Conservation (phyloP, 1,284 basidiomycete species). For the Malassezia psittaci region DNA sequence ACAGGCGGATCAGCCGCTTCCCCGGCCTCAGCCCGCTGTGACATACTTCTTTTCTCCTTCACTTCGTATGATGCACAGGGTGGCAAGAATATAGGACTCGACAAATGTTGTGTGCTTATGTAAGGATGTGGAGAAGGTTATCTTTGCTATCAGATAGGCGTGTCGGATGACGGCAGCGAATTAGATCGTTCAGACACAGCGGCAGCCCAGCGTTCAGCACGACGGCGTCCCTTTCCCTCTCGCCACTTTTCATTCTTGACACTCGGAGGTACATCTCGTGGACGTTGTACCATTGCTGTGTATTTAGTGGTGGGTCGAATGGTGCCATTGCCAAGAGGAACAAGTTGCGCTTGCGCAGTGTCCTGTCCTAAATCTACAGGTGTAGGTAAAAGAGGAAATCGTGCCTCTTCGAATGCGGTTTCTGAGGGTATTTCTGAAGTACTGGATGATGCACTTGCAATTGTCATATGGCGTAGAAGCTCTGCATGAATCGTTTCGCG, state of each 20-base stretch:
- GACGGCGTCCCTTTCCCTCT: slow-evolving; percentile 19
- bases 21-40: not conserved
- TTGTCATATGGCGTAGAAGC: slow-evolving; percentile 32
- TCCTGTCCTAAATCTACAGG: not conserved
- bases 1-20: not conserved
- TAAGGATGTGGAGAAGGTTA: not conserved
- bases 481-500: slow-evolving; percentile 27
- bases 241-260: slow-evolving; percentile 23
- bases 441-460: slow-evolving; percentile 14
- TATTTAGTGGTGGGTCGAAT: slow-evolving; percentile 17
- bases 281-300: slow-evolving; percentile 10
- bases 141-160: not conserved
- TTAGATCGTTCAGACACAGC: not conserved
- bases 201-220: slow-evolving; percentile 14
- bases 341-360: not conserved
- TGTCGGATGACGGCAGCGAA: not conserved
- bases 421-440: not conserved
- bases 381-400: not conserved
- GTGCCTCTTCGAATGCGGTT: slow-evolving; percentile 9
- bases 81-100: not conserved
- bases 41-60: not conserved
- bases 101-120: not conserved
- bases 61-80: not conserved
- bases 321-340: slow-evolving; percentile 26
- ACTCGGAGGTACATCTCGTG: slow-evolving; percentile 19